Evolutionary conservation across 805 yeast genomes (phyloP).

Genomic region (Scheffersomyces stipitis): DNA sequence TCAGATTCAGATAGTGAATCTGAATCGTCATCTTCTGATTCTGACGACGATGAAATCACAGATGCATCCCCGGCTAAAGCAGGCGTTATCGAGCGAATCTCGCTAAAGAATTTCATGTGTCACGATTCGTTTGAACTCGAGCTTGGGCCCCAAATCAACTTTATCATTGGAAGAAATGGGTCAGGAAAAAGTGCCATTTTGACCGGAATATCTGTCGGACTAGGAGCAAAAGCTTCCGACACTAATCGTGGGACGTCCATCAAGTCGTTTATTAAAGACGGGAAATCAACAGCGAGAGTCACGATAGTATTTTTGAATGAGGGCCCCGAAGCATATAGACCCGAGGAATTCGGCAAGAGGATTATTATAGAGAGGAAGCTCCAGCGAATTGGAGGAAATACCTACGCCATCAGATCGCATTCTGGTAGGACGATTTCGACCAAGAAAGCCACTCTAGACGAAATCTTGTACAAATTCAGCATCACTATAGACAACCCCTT

Average conservation of each 20-base stretch:
- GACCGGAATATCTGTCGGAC: conserved; percentile 82
- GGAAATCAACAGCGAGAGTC: conserved; percentile 66
- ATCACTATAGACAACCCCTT: conserved; percentile 87
- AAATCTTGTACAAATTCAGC: conserved; percentile 66
- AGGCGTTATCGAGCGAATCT: conserved; percentile 67
- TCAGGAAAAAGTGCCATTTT: conserved; percentile 87
- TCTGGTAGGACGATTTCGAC: conserved; percentile 53
- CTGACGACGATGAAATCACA: conserved; percentile 12
- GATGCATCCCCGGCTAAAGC: conserved; percentile 39
- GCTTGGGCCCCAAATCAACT: conserved; percentile 78
- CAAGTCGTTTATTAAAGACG: conserved; percentile 73
- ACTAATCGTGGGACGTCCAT: conserved; percentile 82
- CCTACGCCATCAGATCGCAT: conserved; percentile 56
- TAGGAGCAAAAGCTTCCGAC: conserved; percentile 85
- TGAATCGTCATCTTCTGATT: conserved; percentile 14
- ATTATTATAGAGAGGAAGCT: conserved; percentile 72
- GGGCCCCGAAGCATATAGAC: conserved; percentile 65
- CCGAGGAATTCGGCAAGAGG: conserved; percentile 62
- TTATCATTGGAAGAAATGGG: conserved; percentile 88
- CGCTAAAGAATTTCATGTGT: conserved; percentile 81
- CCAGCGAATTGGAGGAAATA: conserved; percentile 48
- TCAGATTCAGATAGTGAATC: conserved; percentile 9
- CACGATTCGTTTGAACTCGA: conserved; percentile 76
- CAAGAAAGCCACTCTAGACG: conserved; percentile 64
- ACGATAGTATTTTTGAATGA: conserved; percentile 62